A percentile compares a stretch with the other conserved stretches of the same genome.
phyloP scores from a whole-genome alignment of 1,284 basidiomycete species.

The Kwoniella shivajii region DNA sequence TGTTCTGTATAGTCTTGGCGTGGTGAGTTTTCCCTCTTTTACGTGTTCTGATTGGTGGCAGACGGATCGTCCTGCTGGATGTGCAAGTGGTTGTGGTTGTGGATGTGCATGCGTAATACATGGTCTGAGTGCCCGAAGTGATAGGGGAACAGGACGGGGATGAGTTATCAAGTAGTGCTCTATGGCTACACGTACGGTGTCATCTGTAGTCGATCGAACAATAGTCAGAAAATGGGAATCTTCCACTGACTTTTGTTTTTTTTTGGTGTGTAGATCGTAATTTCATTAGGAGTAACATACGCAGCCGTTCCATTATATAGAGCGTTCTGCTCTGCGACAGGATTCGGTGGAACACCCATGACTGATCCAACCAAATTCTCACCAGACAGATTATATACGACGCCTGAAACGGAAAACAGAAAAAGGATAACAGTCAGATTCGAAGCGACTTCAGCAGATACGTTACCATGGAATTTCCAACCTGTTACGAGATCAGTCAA shows the following conservation, averaged over 20 bases:
- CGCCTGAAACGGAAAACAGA: conserved; percentile 64
- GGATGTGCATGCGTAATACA: background rate
- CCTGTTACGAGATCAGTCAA: conserved; percentile 88
- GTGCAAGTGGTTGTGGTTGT: too few relatives aligned
- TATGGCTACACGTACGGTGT: too few relatives aligned
- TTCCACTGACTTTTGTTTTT: background rate
- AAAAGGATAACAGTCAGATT: conserved; percentile 84
- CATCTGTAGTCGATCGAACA: too few relatives aligned
- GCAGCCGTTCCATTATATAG: conserved; percentile 97
- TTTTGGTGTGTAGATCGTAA: conserved; percentile 65
- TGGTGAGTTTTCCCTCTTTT: conserved; percentile 26
- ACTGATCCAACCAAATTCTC: conserved; percentile 79
- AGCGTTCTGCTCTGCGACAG: conserved; percentile 96
- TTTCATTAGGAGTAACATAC: conserved; percentile 83
- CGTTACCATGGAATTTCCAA: conserved; percentile 89
- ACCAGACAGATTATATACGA: conserved; percentile 76
- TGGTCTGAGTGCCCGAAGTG: background rate
- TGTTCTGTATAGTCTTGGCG: conserved; percentile 44
- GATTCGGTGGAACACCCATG: conserved; percentile 92
- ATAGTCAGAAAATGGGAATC: background rate
- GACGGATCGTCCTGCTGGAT: background rate
- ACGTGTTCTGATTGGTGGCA: background rate
- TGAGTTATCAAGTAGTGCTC: too few relatives aligned
- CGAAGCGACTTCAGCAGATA: conserved; percentile 87
- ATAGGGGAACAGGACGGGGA: too few relatives aligned